Base-by-base conservation (phyloP, 768 basidiomycete species). In the Psilocybe sp. region DNA sequence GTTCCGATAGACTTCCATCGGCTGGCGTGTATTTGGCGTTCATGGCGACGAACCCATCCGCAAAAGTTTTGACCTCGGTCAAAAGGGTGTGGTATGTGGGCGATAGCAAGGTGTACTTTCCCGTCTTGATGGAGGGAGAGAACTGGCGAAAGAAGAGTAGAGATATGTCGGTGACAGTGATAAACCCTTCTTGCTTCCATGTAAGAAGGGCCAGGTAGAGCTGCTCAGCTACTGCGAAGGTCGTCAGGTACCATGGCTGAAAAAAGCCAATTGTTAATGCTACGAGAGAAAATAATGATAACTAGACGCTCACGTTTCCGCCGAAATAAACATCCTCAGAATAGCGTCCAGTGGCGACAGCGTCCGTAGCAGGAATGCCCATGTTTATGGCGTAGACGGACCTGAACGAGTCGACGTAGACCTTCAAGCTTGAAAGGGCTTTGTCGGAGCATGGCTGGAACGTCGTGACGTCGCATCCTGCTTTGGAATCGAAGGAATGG, bases 381-480 rank as follows among this genome's bases (percentile, higher is more conserved):
- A 55, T 65, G 69, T 91, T 92, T 70, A 90, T 75, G 9, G 65
- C 28, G 53, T 89, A 91, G 38, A 89, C 73, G 8, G 74, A 66
- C 18, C 89, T 74, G 78, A 92, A 92, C 0, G 86, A 71, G 60
- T 89, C 84, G 45, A 87, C 78, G 53, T 87, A 87, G 20, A 79
- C 78, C 59, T 85, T 83, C 40, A 87, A 70, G 58, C 75, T 89
- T 1, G 87, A 76, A 15, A 92, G 72, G 0, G 89, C 88, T 61
- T 79, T 80, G 69, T 90, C 88, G 0, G 89, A 90, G 64, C 90
- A 91, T 1, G 89, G 89, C 60, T 92, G 88, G 75, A 90, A 90
- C 2, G 90, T 90, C 6, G 64, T 68, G 2, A 76, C 72, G 61
- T 91, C 88, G 59, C 89, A 91, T 35, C 84, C 87, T 5, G 87